phyloP scores from a whole-genome alignment of 495 filamentous ascomycete species.

The Echria macrotheca region DNA sequence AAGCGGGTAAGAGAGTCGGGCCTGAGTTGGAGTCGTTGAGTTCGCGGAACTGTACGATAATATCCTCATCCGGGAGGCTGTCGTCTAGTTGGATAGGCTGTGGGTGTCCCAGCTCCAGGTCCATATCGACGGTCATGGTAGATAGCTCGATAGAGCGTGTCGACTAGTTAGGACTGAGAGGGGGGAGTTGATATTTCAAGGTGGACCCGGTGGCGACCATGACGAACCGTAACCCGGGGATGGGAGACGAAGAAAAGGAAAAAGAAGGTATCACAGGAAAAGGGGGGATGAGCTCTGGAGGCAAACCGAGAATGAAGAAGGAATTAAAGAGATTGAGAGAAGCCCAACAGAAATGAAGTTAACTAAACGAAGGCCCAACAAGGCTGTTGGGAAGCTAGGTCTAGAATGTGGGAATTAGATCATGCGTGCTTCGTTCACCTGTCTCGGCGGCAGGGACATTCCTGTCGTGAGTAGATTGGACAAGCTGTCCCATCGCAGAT shows the following conservation, averaged over 20 bases:
- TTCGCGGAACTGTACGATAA: conserved; percentile 15
- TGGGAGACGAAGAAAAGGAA: neutral
- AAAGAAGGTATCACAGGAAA: neutral
- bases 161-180: neutral
- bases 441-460: too few species aligned
- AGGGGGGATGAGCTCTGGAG: too few species aligned
- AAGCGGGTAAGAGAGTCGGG: conserved; percentile 58
- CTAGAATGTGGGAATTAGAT: too few species aligned
- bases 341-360: neutral
- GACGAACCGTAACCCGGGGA: neutral
- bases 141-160: too few species aligned
- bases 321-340: neutral
- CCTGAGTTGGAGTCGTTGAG: conserved; percentile 30
- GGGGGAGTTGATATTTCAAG: neutral
- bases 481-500: too few species aligned
- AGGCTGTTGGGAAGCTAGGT: too few species aligned
- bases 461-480: too few species aligned
- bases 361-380: neutral
- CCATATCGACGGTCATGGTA: conserved; percentile 9
- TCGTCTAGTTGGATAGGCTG: neutral
- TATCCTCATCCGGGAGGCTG: conserved; percentile 11
- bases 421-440: neutral
- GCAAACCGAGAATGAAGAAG: neutral
- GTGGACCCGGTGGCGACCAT: neutral
- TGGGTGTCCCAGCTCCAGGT: conserved; percentile 4